Base-by-base conservation (phyloP, 305 asterid genomes). In the Rubia occidens region DNA sequence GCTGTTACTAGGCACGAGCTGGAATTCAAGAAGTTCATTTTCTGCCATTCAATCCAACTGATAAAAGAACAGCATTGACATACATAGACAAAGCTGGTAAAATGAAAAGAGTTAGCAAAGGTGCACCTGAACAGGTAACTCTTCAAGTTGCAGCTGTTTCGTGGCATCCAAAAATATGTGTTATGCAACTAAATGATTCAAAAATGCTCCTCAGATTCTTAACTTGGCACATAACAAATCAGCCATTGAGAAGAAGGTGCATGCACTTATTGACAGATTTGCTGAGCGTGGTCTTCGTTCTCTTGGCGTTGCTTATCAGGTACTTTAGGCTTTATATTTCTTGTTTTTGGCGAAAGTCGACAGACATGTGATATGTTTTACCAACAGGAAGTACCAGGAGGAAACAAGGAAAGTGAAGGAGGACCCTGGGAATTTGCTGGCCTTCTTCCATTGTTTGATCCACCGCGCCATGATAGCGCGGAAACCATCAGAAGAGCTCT, bases 391-490 rank as follows among this genome's bases (percentile, higher is more conserved):
- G 89, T 84, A 35, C 85, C 89, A 15, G 82, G 64, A 13, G 82
- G 86, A 56, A 80, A 77, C 55, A 84, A 84, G 76, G 88, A 84
- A 24, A 80, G 86, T 71, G 78, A 83, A 6, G 88, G 88, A 24
- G 75, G 85, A 9, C 86, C 88, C 20, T 84, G 88, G 88, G 83
- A 84, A 58, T 80, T 84, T 47, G 63, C 74, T 42, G 89, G 86
- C 40, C 89, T 84, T 72, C 89, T 84, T 69, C 89, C 89, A 11
- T 83, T 82, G 53, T 84, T 84, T 42, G 89, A 84, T 69, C 89
- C 89, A 44, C 89, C 89, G 40, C 85, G 84, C 44, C 89, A 84
- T 56, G 89, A 84, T 71, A 84, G 89, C 68, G 89, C 85, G 6
- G 86, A 82, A 70, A 84, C 89, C 7, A 84, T 84, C 56, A 82